phyloP scores from a whole-genome alignment of 2,329 filamentous ascomycete species.

The Ilyonectria mors-panacis region DNA sequence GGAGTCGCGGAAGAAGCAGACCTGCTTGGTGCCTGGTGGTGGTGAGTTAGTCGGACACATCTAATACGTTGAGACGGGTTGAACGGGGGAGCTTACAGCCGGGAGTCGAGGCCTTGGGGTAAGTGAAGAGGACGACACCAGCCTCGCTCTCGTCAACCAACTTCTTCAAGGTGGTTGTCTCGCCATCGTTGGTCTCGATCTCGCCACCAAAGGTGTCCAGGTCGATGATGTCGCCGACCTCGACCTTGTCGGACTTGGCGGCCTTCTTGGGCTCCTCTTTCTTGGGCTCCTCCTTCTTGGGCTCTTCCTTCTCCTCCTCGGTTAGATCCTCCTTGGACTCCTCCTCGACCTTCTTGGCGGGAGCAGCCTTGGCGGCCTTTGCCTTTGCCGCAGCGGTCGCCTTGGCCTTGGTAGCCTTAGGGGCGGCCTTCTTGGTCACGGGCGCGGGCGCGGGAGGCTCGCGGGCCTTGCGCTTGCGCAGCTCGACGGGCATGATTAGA shows the following conservation, averaged over 20 bases:
- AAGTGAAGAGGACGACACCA: constrained; percentile 94
- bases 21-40: constrained; percentile 88
- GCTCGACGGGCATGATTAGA: constrained; percentile 68
- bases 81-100: constrained; percentile 78
- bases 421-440: constrained; percentile 55
- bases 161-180: constrained; percentile 82
- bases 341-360: constrained; percentile 47
- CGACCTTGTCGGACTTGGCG: constrained; percentile 55
- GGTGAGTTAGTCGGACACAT: constrained; percentile 26
- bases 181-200: constrained; percentile 88
- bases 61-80: background rate
- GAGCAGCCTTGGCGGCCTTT: constrained; percentile 55
- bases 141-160: constrained; percentile 87
- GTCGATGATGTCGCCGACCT: constrained; percentile 69
- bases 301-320: constrained; percentile 29
- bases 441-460: constrained; percentile 63
- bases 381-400: constrained; percentile 50
- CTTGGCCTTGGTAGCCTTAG: constrained; percentile 53
- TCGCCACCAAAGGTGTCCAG: constrained; percentile 77
- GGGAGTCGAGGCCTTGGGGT: constrained; percentile 93
- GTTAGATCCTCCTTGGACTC: constrained; percentile 36
- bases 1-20: constrained; percentile 91
- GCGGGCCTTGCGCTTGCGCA: constrained; percentile 74
- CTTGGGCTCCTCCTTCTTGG: constrained; percentile 40
- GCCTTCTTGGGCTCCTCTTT: constrained; percentile 41